A percentile compares a stretch with the other conserved stretches of the same genome.
Evolutionary conservation across 176 grass and related monocot genomes (phyloP).

Genomic region (Phoenix dactylifera): DNA sequence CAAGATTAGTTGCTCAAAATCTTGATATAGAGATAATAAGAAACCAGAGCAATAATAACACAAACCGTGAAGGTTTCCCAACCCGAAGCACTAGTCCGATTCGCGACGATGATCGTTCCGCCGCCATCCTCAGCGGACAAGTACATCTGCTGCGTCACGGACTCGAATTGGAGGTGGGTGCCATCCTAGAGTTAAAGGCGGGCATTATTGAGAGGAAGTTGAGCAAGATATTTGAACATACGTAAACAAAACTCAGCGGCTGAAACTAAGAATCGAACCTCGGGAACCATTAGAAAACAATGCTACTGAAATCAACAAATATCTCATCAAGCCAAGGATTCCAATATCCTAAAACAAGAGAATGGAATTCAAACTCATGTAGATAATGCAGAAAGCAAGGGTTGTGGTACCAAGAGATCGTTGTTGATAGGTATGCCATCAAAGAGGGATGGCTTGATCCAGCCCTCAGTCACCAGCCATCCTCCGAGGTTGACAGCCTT

Average conservation of each 20-base stretch:
- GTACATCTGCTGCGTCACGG: slow-evolving; percentile 30
- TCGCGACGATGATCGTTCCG: slow-evolving; percentile 31
- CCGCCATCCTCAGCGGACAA: slow-evolving; percentile 48
- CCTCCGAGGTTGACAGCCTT: slow-evolving; percentile 59
- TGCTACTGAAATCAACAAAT: no score
- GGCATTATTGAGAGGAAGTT: no score
- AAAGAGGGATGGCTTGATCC: slow-evolving; percentile 63
- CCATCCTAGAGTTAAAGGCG: slow-evolving; percentile 35
- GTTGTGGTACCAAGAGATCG: slow-evolving; percentile 30
- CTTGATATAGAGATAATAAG: no score
- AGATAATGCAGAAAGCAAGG: neutral
- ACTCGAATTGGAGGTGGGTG: slow-evolving; percentile 59
- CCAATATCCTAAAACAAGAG: no score
- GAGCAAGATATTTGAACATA: no score
- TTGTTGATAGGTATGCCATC: slow-evolving; percentile 58
- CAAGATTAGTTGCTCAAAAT: no score
- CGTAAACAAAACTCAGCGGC: no score
- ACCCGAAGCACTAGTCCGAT: slow-evolving; percentile 31
- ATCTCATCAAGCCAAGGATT: no score
- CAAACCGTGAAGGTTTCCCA: slow-evolving; percentile 77
- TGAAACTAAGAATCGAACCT: no score
- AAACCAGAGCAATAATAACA: no score
- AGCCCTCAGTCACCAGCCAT: slow-evolving; percentile 69
- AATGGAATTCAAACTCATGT: no score
- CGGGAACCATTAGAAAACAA: no score